Conservation (phyloP, 1,284 basidiomycete species). For the Trametes sp. region DNA sequence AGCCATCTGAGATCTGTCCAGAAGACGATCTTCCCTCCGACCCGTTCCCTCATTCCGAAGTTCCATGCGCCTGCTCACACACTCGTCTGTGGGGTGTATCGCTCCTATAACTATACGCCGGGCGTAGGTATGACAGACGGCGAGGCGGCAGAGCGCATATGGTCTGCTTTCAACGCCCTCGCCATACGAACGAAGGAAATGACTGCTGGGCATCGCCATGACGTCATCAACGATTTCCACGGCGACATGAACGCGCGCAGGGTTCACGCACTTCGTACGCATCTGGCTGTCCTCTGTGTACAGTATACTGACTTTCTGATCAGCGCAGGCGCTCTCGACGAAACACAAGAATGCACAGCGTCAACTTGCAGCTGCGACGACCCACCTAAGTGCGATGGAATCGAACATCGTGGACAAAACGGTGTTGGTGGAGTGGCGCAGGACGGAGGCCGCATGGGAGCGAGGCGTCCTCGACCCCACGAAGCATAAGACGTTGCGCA, state of each 20-base stretch:
- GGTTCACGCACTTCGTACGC: conserved; percentile 14
- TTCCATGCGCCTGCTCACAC: conserved; percentile 14
- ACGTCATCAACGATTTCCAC: conserved; percentile 19
- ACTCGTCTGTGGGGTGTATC: neutral
- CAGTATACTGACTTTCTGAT: neutral
- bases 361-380: neutral
- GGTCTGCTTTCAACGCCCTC: conserved; percentile 12
- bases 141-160: conserved; percentile 15
- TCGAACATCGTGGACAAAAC: neutral
- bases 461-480: conserved; percentile 4
- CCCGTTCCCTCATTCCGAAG: conserved; percentile 8
- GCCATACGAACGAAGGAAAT: conserved; percentile 16
- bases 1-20: neutral
- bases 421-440: conserved; percentile 7
- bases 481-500: conserved; percentile 3
- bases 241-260: conserved; percentile 16
- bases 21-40: neutral
- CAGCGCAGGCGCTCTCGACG: neutral
- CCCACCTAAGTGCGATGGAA: neutral
- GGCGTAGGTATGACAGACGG: conserved; percentile 19
- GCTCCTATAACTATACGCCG: conserved; percentile 17
- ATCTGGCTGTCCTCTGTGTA: neutral
- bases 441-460: conserved; percentile 5
- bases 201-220: conserved; percentile 17
- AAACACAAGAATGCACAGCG: neutral